These are phyloP conservation scores for Aspergillus cavernicola DNA, from an alignment of 495 filamentous ascomycete species.

Conservation along the genomic window DNA sequence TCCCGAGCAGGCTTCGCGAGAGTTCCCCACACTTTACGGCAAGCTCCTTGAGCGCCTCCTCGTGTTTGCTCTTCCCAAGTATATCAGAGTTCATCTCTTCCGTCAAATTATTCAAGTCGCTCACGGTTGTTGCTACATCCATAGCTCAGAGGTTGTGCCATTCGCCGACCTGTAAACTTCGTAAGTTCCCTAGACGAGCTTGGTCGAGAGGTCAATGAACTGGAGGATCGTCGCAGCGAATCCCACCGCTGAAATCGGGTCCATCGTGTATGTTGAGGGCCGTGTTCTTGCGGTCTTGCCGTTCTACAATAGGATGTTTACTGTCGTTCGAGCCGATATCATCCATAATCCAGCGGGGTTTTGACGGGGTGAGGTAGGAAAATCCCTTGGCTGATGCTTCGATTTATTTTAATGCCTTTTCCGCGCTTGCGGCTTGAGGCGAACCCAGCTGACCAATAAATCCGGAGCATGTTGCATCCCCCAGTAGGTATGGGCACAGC, in stretches of 20 bases:
- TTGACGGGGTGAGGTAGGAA: too few species aligned
- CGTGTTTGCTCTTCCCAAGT: not conserved
- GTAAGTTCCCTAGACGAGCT: slow-evolving; percentile 21
- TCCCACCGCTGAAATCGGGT: slow-evolving; percentile 36
- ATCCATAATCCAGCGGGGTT: too few species aligned
- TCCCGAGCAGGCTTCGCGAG: not conserved
- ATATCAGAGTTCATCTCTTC: not conserved
- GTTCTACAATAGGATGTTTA: too few species aligned
- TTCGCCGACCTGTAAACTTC: slow-evolving; percentile 24
- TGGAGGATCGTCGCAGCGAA: slow-evolving; percentile 31
- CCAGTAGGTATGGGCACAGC: too few species aligned
- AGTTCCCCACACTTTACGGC: not conserved
- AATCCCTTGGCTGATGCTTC: too few species aligned
- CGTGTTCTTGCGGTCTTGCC: too few species aligned
- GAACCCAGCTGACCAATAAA: too few species aligned
- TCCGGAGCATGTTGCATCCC: too few species aligned
- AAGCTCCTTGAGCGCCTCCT: not conserved
- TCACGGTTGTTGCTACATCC: not conserved
- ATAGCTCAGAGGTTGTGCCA: slow-evolving; percentile 22
- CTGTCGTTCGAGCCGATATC: too few species aligned
- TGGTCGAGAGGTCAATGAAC: slow-evolving; percentile 37
- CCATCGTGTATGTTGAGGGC: too few species aligned
- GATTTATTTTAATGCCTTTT: too few species aligned
- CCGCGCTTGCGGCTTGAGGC: too few species aligned
- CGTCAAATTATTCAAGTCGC: not conserved